Evolutionary conservation across 2,329 filamentous ascomycete species (phyloP).

Genomic region (Fusarium zealandicum): DNA sequence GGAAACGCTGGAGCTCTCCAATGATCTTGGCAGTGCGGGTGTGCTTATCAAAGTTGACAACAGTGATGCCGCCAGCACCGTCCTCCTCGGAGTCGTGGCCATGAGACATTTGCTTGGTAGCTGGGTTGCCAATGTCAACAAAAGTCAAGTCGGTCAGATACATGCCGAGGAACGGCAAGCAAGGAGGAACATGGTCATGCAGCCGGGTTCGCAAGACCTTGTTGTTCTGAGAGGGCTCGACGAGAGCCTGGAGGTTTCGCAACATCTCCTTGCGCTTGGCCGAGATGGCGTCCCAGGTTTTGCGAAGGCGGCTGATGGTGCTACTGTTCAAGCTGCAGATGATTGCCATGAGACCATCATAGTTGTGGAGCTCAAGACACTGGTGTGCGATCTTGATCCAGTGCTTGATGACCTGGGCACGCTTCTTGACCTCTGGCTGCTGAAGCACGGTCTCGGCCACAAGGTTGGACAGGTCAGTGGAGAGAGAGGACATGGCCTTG

Average conservation of each 20-base stretch:
- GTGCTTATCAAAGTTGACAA: constrained; percentile 99
- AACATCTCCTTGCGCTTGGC: constrained; percentile 82
- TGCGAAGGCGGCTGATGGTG: constrained; percentile 84
- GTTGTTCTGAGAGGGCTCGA: constrained; percentile 91
- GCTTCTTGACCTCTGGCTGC: constrained; percentile 89
- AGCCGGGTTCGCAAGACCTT: constrained; percentile 83
- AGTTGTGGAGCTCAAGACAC: constrained; percentile 91
- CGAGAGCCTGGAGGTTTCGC: constrained; percentile 80
- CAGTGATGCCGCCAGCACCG: constrained; percentile 70
- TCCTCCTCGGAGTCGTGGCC: constrained; percentile 62
- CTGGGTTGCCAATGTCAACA: constrained; percentile 90
- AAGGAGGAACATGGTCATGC: constrained; percentile 86
- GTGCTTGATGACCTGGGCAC: constrained; percentile 90
- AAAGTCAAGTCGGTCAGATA: constrained; percentile 97
- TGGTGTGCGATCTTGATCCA: constrained; percentile 95
- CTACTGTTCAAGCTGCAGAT: constrained; percentile 93
- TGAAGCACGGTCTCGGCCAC: constrained; percentile 93
- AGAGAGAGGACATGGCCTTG: constrained; percentile 90
- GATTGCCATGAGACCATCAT: constrained; percentile 96
- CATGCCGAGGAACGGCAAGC: constrained; percentile 93
- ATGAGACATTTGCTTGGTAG: constrained; percentile 74
- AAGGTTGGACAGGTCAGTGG: constrained; percentile 89
- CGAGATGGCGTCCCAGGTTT: constrained; percentile 91
- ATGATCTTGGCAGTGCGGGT: constrained; percentile 94
- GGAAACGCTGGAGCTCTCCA: constrained; percentile 92